phyloP scores from a whole-genome alignment of 495 filamentous ascomycete genomes.

The Penicillium antarcticum region DNA sequence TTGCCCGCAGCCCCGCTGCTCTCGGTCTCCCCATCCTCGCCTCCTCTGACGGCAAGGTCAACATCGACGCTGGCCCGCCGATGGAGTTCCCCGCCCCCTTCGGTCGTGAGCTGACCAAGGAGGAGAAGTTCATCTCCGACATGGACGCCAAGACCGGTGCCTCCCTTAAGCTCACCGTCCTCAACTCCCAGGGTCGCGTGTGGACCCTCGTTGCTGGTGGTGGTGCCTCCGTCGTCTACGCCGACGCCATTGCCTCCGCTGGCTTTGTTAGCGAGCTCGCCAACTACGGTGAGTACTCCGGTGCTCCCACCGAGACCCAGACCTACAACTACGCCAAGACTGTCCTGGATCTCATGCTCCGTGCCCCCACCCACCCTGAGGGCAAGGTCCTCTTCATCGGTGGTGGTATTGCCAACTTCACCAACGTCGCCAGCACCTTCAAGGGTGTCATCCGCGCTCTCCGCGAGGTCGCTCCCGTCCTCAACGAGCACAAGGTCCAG shows the following conservation, averaged over 20 bases:
- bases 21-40: constrained; percentile 67
- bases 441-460: constrained; percentile 99
- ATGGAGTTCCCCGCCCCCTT: constrained; percentile 99
- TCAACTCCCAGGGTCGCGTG: constrained; percentile 86
- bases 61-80: constrained; percentile 92
- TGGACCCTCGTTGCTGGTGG: constrained; percentile 99
- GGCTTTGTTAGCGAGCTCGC: constrained; percentile 95
- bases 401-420: constrained; percentile 99
- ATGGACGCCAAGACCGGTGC: constrained; percentile 99
- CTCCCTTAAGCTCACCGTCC: constrained; percentile 94
- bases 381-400: constrained; percentile 99
- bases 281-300: constrained; percentile 99
- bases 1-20: constrained; percentile 83
- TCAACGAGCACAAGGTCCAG: constrained; percentile 95
- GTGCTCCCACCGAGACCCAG: constrained; percentile 95
- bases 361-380: constrained; percentile 76
- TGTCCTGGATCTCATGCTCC: constrained; percentile 96
- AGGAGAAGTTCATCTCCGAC: constrained; percentile 97
- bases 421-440: constrained; percentile 94
- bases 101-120: constrained; percentile 95
- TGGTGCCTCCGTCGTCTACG: constrained; percentile 98
- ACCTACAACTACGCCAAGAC: constrained; percentile 98
- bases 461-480: constrained; percentile 78
- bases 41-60: constrained; percentile 68
- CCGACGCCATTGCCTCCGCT: constrained; percentile 95